phyloP scores from a whole-genome alignment of 345 rosid species.

The Euphorbia lathyris region DNA sequence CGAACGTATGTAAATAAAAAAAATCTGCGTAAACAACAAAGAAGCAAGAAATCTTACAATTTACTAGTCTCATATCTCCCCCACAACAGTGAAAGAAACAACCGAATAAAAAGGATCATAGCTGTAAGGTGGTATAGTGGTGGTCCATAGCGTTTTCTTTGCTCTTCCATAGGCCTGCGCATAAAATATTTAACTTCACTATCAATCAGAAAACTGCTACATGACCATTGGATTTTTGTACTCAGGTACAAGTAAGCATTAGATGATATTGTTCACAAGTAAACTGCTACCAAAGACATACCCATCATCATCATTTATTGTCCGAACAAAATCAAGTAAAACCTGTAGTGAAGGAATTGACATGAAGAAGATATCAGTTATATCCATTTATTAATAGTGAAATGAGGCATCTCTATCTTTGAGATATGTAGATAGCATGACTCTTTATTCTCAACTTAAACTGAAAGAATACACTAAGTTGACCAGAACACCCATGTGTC shows the following conservation, averaged over 20 bases:
- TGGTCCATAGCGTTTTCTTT: slow-evolving; percentile 92
- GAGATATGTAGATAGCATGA: not conserved
- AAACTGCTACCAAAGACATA: slow-evolving; percentile 32
- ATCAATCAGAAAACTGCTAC: not conserved
- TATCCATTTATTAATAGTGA: too few relatives aligned
- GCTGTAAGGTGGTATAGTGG: slow-evolving; percentile 78
- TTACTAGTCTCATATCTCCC: slow-evolving; percentile 55
- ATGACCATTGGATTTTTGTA: slow-evolving; percentile 5
- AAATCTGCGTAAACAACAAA: slow-evolving; percentile 10
- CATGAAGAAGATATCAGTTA: slow-evolving; percentile 12
- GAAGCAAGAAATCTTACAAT: slow-evolving; percentile 49
- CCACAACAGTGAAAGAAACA: slow-evolving; percentile 65
- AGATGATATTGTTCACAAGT: not conserved
- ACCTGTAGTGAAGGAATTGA: slow-evolving; percentile 48
- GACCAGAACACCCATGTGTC: not conserved
- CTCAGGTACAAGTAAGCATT: slow-evolving; percentile 2
- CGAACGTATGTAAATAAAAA: not conserved
- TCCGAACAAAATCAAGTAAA: slow-evolving; percentile 86
- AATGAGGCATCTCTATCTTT: not conserved
- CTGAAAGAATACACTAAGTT: slow-evolving; percentile 1
- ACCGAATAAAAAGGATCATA: slow-evolving; percentile 57
- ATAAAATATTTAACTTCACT: slow-evolving; percentile 19
- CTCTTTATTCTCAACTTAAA: not conserved
- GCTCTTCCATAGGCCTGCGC: slow-evolving; percentile 98
- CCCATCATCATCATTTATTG: slow-evolving; percentile 97